Evolutionary conservation across 345 rosid genomes (phyloP).

Genomic region (Erysimum cheiranthoides): DNA sequence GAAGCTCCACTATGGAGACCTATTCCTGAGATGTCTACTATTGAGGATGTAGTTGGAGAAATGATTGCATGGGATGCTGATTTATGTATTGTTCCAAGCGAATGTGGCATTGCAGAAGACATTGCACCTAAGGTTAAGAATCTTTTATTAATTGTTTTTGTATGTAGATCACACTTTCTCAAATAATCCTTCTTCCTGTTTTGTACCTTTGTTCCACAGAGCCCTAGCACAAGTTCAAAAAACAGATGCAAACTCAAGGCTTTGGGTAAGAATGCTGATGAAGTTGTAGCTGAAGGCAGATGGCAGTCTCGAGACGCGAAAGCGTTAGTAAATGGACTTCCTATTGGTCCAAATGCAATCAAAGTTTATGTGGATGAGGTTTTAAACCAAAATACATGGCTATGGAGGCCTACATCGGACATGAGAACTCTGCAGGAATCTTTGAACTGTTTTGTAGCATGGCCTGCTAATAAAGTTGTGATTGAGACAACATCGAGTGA

Average conservation of each 20-base stretch:
- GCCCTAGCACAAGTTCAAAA: background rate
- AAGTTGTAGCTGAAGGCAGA: background rate
- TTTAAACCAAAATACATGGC: background rate
- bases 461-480: background rate
- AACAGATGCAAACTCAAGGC: conserved; percentile 17
- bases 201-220: background rate
- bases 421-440: background rate
- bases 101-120: too few relatives aligned
- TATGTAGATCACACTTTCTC: too few relatives aligned
- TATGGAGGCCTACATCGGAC: conserved; percentile 16
- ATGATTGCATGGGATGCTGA: background rate
- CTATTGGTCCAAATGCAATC: background rate
- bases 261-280: background rate
- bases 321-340: conserved; percentile 6
- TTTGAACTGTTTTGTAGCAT: conserved; percentile 1
- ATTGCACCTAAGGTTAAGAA: too few relatives aligned
- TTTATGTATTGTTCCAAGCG: background rate
- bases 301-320: background rate
- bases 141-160: too few relatives aligned
- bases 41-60: background rate
- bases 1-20: background rate
- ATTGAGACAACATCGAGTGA: background rate
- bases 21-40: background rate
- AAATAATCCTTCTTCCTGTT: too few relatives aligned
- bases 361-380: background rate